phyloP scores from a whole-genome alignment of 257 asterid genomes.

The Marsdenia floribunda region DNA sequence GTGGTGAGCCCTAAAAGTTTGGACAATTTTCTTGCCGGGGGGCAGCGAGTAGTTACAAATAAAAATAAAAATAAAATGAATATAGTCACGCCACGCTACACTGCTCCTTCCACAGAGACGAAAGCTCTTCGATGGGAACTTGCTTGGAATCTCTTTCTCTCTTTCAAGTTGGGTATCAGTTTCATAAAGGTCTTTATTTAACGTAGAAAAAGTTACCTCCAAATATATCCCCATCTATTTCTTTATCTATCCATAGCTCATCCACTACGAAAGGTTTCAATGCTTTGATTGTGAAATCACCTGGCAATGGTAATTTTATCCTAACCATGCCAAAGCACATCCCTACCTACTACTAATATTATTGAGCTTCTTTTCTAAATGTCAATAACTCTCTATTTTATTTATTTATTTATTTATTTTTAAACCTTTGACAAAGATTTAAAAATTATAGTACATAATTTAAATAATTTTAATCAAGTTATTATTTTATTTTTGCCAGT shows the following conservation, averaged over 20 bases:
- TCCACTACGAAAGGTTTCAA: neutral
- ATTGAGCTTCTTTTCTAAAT: too few species aligned
- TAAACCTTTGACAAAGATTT: too few species aligned
- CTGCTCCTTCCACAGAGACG: neutral
- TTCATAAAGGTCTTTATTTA: neutral
- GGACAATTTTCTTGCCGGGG: neutral
- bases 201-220: neutral
- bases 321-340: neutral
- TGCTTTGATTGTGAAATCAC: neutral
- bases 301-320: too few species aligned
- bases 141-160: neutral
- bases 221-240: neutral
- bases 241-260: neutral
- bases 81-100: too few species aligned
- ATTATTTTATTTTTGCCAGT: too few species aligned
- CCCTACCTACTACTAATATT: too few species aligned
- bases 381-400: too few species aligned
- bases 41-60: neutral
- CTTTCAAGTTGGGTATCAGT: neutral
- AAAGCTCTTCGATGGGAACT: neutral
- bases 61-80: too few species aligned
- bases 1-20: neutral
- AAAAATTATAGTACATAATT: too few species aligned
- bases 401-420: too few species aligned
- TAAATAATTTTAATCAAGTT: too few species aligned